A percentile compares a stretch with the other conserved stretches of the same genome.
These are phyloP conservation scores for Choanephora cucurbitarum DNA, from an alignment of 371 early-diverging fungal species.

Conservation along the genomic window DNA sequence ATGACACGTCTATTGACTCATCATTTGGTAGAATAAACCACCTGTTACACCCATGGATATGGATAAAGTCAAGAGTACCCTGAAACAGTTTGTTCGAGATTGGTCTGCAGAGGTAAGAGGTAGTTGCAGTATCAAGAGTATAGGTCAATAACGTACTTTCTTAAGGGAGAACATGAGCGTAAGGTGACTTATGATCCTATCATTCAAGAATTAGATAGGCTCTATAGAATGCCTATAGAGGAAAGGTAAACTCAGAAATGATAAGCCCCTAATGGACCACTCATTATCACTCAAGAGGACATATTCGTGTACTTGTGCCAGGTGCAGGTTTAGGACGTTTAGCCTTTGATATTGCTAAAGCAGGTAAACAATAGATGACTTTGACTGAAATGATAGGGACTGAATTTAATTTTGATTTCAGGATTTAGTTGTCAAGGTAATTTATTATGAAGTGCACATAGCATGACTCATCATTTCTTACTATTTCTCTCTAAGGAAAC, in stretches of 20 bases:
- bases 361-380: no score
- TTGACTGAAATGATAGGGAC: no score
- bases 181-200: conserved; percentile 81
- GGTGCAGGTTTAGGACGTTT: conserved; percentile 92
- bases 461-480: not conserved
- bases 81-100: conserved; percentile 92
- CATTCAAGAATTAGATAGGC: conserved; percentile 64
- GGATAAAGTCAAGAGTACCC: conserved; percentile 86
- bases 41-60: conserved; percentile 71
- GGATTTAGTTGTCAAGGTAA: conserved; percentile 84
- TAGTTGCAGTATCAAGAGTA: no score
- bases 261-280: not conserved
- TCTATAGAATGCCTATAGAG: conserved; percentile 50
- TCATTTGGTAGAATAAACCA: conserved; percentile 25
- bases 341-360: conserved; percentile 80
- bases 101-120: conserved; percentile 62
- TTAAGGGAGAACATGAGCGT: conserved; percentile 77
- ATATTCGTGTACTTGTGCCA: conserved; percentile 75
- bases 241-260: conserved; percentile 37
- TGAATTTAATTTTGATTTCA: no score
- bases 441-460: not conserved
- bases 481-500: conserved; percentile 47
- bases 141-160: no score
- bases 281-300: conserved; percentile 34
- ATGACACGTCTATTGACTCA: not conserved